Evolutionary conservation across 2,329 filamentous ascomycete genomes (phyloP).

Genomic region (Fusarium secorum): DNA sequence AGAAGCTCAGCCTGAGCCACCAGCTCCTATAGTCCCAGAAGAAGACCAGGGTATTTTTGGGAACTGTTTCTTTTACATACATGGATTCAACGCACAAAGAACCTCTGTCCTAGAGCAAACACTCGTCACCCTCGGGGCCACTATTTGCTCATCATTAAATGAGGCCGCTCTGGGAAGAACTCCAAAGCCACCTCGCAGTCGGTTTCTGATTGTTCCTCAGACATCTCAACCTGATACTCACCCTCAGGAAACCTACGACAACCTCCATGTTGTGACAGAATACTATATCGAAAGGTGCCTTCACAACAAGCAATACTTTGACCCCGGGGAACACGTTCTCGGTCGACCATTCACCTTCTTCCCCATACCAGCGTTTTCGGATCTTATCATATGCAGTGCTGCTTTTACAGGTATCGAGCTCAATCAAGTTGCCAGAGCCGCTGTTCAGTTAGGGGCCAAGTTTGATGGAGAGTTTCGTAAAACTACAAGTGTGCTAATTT

Average conservation of each 20-base stretch:
- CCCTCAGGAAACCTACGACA: slow-evolving; percentile 48
- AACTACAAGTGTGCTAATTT: slow-evolving; percentile 80
- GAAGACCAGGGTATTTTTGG: slow-evolving; percentile 57
- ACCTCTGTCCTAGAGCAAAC: slow-evolving; percentile 58
- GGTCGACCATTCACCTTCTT: slow-evolving; percentile 79
- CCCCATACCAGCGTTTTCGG: slow-evolving; percentile 73
- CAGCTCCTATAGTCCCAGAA: slow-evolving; percentile 19
- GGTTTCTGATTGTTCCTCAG: slow-evolving; percentile 65
- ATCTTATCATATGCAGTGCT: slow-evolving; percentile 79
- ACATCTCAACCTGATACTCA: slow-evolving; percentile 56
- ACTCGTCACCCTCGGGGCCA: slow-evolving; percentile 58
- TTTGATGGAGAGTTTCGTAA: slow-evolving; percentile 81
- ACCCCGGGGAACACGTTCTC: slow-evolving; percentile 74
- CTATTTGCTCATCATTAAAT: slow-evolving; percentile 53
- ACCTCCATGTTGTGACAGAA: slow-evolving; percentile 73
- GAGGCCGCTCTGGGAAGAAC: slow-evolving; percentile 48
- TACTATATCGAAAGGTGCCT: slow-evolving; percentile 94
- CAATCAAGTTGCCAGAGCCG: slow-evolving; percentile 80
- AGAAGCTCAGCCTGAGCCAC: slow-evolving; percentile 9
- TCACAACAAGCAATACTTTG: slow-evolving; percentile 74
- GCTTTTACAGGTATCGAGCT: slow-evolving; percentile 86
- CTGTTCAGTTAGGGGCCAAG: slow-evolving; percentile 78
- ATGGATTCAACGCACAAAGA: slow-evolving; percentile 65
- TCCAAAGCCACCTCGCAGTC: slow-evolving; percentile 45
- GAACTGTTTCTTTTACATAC: slow-evolving; percentile 65